Conservation (phyloP, 495 filamentous ascomycete species). For the Penicillium canariense region DNA sequence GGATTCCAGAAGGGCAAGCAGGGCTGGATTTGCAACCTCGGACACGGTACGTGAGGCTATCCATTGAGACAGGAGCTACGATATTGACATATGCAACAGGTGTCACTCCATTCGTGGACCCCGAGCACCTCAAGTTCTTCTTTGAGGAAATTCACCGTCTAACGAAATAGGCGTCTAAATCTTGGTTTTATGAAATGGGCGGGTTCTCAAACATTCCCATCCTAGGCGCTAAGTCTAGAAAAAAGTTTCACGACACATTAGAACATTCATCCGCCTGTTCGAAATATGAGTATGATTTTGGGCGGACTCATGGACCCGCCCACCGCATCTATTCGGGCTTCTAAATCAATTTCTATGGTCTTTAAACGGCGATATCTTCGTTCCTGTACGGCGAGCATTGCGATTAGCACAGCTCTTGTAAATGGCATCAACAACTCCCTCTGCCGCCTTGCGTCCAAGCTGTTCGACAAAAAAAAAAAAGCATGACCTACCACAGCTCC, state of each 20-base stretch:
- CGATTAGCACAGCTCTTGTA: slow-evolving; percentile 15
- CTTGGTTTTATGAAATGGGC: background rate
- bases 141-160: slow-evolving; percentile 86
- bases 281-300: slow-evolving; percentile 4
- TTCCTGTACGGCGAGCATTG: slow-evolving; percentile 51
- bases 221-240: background rate
- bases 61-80: background rate
- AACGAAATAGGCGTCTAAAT: slow-evolving; percentile 19
- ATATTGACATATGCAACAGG: slow-evolving; percentile 46
- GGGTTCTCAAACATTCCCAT: slow-evolving; percentile 12
- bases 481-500: slow-evolving; percentile 62
- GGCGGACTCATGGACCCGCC: background rate
- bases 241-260: slow-evolving; percentile 15
- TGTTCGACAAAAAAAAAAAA: background rate
- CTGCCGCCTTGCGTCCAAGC: background rate
- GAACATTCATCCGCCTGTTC: background rate
- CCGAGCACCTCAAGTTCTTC: slow-evolving; percentile 87
- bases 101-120: slow-evolving; percentile 90
- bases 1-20: slow-evolving; percentile 86
- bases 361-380: slow-evolving; percentile 69
- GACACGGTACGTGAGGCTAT: slow-evolving; percentile 66
- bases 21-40: slow-evolving; percentile 84
- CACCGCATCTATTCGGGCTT: slow-evolving; percentile 1
- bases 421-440: background rate
- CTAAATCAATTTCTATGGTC: slow-evolving; percentile 37